These are phyloP conservation scores for Sarcomyxa edulis DNA, from an alignment of 768 basidiomycete species.

Conservation along the genomic window DNA sequence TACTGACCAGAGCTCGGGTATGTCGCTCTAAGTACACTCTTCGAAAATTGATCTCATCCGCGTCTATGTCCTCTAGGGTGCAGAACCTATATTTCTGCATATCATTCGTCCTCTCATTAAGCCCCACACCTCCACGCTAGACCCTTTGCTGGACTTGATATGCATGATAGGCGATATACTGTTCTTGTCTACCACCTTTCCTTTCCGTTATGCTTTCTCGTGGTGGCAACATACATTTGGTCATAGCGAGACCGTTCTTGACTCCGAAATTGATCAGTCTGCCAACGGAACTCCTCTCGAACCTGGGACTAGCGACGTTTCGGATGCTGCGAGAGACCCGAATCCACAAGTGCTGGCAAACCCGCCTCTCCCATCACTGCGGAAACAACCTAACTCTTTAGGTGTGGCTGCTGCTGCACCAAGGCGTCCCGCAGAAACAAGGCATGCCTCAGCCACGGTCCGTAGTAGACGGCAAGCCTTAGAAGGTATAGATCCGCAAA, in stretches of 20 bases:
- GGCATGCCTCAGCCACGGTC: not conserved
- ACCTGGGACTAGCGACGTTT: not conserved
- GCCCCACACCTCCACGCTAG: conserved; percentile 66
- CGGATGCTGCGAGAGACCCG: too few relatives aligned
- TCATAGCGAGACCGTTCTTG: conserved; percentile 6
- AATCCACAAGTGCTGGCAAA: not conserved
- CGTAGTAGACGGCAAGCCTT: not conserved
- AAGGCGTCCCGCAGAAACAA: not conserved
- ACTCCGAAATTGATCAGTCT: not conserved
- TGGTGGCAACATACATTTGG: conserved; percentile 30
- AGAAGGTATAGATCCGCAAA: too few relatives aligned
- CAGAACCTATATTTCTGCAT: conserved; percentile 81
- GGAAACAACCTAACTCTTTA: not conserved
- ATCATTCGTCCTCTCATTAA: conserved; percentile 73
- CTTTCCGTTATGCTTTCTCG: conserved; percentile 26
- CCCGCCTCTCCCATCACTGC: not conserved
- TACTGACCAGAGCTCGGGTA: conserved; percentile 73
- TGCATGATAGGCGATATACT: conserved; percentile 64
- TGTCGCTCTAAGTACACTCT: conserved; percentile 18
- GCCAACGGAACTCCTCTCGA: conserved; percentile 6
- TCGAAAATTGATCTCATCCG: not conserved
- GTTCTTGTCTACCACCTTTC: conserved; percentile 34
- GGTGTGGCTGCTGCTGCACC: not conserved
- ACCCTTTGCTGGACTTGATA: conserved; percentile 55
- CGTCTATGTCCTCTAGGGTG: conserved; percentile 46